Conservation (phyloP, 2,329 filamentous ascomycete genomes). For the Phialophora macrospora region DNA sequence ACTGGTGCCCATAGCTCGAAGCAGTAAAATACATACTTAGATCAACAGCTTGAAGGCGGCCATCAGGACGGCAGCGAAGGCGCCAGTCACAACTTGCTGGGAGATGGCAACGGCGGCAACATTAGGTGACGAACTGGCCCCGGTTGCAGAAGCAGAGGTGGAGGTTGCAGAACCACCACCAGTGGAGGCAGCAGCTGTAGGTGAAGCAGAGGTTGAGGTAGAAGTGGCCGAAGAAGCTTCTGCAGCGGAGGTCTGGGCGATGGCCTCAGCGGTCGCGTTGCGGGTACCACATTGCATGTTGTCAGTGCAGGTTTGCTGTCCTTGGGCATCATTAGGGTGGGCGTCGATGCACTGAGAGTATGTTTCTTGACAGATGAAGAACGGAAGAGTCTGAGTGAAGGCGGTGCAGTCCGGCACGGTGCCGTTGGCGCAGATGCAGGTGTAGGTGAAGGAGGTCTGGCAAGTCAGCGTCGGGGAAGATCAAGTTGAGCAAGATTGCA, state of each 20-base stretch:
- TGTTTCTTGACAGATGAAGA: constrained; percentile 63
- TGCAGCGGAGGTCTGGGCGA: constrained; percentile 41
- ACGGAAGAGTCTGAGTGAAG: constrained; percentile 65
- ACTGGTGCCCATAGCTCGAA: constrained; percentile 4
- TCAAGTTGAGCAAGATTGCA: constrained; percentile 48
- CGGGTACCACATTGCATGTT: constrained; percentile 58
- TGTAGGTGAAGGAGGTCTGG: constrained; percentile 58
- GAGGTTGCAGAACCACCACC: constrained; percentile 38
- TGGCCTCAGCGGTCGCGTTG: constrained; percentile 48
- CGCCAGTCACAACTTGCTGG: constrained; percentile 58
- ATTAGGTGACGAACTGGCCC: constrained; percentile 41
- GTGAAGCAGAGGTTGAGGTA: constrained; percentile 44
- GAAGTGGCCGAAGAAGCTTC: constrained; percentile 43
- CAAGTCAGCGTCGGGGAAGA: background rate
- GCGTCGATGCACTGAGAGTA: constrained; percentile 55
- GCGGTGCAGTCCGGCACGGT: constrained; percentile 59
- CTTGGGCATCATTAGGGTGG: constrained; percentile 53
- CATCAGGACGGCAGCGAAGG: constrained; percentile 59
- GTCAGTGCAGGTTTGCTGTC: constrained; percentile 55
- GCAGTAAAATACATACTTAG: constrained; percentile 45
- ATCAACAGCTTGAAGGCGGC: constrained; percentile 63
- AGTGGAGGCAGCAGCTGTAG: constrained; percentile 44
- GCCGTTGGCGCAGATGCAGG: constrained; percentile 63
- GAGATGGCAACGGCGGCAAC: constrained; percentile 54
- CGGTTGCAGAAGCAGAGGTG: constrained; percentile 42